A percentile compares a stretch with the other conserved stretches of the same genome.
phyloP scores from a whole-genome alignment of 176 grass and related monocot genomes.

The Rhynchospora breviuscula region DNA sequence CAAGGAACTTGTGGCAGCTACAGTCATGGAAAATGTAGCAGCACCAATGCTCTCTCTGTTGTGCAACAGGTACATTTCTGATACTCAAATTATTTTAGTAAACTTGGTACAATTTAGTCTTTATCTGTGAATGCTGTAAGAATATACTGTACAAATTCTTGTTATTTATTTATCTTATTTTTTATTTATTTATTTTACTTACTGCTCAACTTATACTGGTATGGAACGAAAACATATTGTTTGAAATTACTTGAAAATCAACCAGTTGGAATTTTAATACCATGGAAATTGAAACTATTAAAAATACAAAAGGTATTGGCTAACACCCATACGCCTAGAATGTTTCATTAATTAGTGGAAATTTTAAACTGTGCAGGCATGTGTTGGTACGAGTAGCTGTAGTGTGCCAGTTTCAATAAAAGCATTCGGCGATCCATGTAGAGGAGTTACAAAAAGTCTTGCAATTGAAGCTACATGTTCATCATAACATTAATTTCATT shows the following conservation, averaged over 20 bases:
- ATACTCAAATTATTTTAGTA: neutral
- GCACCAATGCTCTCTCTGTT: slow-evolving; percentile 51
- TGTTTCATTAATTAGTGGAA: neutral
- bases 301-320: neutral
- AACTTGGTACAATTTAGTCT: neutral
- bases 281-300: neutral
- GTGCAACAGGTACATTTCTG: slow-evolving; percentile 64
- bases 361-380: slow-evolving; percentile 45
- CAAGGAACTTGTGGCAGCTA: slow-evolving; percentile 71
- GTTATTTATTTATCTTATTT: no score
- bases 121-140: neutral
- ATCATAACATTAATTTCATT: slow-evolving; percentile 31
- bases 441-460: slow-evolving; percentile 67
- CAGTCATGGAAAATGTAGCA: slow-evolving; percentile 70
- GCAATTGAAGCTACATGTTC: slow-evolving; percentile 88
- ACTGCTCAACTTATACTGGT: neutral
- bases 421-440: slow-evolving; percentile 85
- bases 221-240: neutral
- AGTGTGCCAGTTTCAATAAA: slow-evolving; percentile 53
- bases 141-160: neutral
- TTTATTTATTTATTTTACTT: neutral
- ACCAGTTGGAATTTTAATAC: neutral
- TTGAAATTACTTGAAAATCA: neutral
- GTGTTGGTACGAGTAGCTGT: slow-evolving; percentile 65
- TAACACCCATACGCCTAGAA: neutral